Percentiles rank a stretch among this genome's conserved stretches.
These are phyloP conservation scores for Pythium dissotocum DNA, from an alignment of 352 stramenopile genomes.

Conservation along the genomic window DNA sequence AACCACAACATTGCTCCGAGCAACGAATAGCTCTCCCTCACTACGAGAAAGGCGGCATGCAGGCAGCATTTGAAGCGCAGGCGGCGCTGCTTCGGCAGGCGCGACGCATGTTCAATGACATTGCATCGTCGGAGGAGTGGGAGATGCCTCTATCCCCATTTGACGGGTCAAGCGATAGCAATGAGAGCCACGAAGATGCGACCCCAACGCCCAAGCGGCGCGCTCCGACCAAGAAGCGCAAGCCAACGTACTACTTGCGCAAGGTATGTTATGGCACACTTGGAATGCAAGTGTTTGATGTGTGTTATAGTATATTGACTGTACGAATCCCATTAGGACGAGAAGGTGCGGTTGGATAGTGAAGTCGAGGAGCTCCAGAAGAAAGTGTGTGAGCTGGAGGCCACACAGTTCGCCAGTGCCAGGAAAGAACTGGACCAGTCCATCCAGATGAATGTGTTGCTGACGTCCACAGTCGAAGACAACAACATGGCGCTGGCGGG, in stretches of 20 bases:
- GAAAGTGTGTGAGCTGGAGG: neutral
- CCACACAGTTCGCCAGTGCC: neutral
- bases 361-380: constrained; percentile 7
- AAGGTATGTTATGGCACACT: constrained; percentile 6
- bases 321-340: neutral
- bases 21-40: no score
- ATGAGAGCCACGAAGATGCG: neutral
- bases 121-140: neutral
- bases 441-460: constrained; percentile 1
- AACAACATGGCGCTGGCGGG: constrained; percentile 14
- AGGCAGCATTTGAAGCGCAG: neutral
- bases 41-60: no score
- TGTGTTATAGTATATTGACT: no score
- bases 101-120: neutral
- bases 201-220: neutral
- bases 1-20: no score
- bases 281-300: no score
- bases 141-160: neutral
- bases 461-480: neutral
- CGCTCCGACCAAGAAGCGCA: constrained; percentile 14
- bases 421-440: constrained; percentile 9
- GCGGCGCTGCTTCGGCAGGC: neutral
- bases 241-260: constrained; percentile 21
- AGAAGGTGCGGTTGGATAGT: constrained; percentile 1
- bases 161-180: constrained; percentile 8